A percentile compares a stretch with the other conserved stretches of the same genome.
Evolutionary conservation across 208 protist species (phyloP).

Genomic region (Wallacemonas rigidus): DNA sequence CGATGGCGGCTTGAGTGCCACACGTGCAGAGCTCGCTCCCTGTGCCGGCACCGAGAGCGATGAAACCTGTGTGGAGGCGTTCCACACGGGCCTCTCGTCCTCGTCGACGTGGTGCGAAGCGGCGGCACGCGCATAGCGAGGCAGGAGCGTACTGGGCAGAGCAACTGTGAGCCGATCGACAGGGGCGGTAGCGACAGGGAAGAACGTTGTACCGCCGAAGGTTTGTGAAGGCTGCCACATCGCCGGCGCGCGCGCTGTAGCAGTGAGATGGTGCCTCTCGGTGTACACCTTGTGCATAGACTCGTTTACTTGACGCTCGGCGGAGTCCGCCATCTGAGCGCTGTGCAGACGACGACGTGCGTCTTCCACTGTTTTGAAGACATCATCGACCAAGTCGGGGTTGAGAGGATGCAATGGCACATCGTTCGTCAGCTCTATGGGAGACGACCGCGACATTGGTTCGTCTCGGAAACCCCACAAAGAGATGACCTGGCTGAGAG

Average conservation of each 20-base stretch:
- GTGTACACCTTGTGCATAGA: background rate
- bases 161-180: constrained; percentile 22
- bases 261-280: background rate
- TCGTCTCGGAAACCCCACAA: too few species aligned
- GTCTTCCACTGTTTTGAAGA: constrained; percentile 3
- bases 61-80: constrained; percentile 10
- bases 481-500: too few species aligned
- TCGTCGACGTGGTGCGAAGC: background rate
- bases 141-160: background rate
- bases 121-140: background rate
- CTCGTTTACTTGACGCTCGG: background rate
- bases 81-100: constrained; percentile 13
- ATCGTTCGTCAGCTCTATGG: background rate
- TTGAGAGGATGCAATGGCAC: background rate
- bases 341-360: constrained; percentile 8
- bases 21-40: background rate
- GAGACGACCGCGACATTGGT: too few species aligned
- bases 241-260: background rate
- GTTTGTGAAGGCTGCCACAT: background rate
- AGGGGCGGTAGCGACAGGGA: constrained; percentile 36
- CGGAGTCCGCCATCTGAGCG: background rate
- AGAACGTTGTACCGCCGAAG: constrained; percentile 12
- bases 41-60: background rate
- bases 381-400: constrained; percentile 3
- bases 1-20: background rate